Evolutionary conservation across 805 yeast genomes (phyloP), one percentile per base, ranked within the genome.

Genomic region (Hanseniaspora lachancei): DNA sequence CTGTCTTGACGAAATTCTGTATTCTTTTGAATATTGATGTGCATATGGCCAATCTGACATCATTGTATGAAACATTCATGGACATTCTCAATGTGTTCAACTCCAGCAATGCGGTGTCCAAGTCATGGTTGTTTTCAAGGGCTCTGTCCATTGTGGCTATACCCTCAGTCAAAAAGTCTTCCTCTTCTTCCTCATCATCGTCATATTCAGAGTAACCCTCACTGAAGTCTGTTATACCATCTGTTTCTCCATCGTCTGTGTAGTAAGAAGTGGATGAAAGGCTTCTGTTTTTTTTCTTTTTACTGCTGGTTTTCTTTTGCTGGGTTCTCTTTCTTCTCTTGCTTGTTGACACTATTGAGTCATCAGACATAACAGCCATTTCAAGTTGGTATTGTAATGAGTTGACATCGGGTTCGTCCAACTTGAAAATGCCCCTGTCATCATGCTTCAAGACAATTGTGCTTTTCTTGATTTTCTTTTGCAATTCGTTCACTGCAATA

Each of bases 1-100:
- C 86, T 1, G 96, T 86, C 42, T 80, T 76, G 40, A 89, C 78
- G 62, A 85, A 83, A 61, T 87, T 87, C 52, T 79, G 74, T 13
- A 86, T 79, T 63, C 93, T 77, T 44, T 74, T 72, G 46, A 88
- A 63, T 63, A 93, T 72, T 0, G 97, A 93, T 40, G 75, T 74
- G 38, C 81, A 73, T 0, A 96, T 87, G 5, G 95, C 95, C 34
- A 73, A 69, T 66, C 97, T 79, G 15, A 93, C 97, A 65, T 89
- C 96, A 63, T 87, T 95, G 68, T 93, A 91, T 0, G 93, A 78
- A 18, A 89, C 98, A 67, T 93, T 88, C 93, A 89, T 85, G 63
- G 96, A 87, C 98, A 93, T 91, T 71, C 97, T 78, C 64, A 93
- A 75, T 0, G 98, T 93, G 67, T 91, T 91, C 63, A 93, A 77